A percentile compares a stretch with the other conserved stretches of the same genome.
Evolutionary conservation across 2,329 filamentous ascomycete genomes (phyloP).

Genomic region (Hirsutella rhossiliensis): DNA sequence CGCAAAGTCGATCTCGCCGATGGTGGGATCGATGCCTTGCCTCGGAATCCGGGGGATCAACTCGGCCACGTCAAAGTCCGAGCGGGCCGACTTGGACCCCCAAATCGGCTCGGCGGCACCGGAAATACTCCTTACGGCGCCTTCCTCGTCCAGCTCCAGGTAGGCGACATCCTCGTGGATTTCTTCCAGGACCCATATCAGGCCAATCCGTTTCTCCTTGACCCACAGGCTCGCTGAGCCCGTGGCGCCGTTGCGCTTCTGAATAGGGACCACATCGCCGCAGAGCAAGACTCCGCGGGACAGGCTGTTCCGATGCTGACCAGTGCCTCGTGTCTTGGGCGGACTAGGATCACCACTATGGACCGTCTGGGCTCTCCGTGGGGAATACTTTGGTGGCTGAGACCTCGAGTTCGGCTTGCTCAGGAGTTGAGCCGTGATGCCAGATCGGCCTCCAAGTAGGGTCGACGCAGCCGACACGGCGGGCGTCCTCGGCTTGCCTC

Average conservation of each 20-base stretch:
- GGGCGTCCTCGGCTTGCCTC: constrained; percentile 22
- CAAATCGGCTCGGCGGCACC: constrained; percentile 83
- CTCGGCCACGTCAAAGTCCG: constrained; percentile 62
- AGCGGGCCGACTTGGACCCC: constrained; percentile 55
- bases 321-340: constrained; percentile 38
- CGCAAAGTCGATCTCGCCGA: constrained; percentile 66
- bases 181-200: constrained; percentile 97
- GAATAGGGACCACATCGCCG: constrained; percentile 95
- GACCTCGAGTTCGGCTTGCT: constrained; percentile 62
- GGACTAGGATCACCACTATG: constrained; percentile 43
- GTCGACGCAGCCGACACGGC: constrained; percentile 30
- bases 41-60: constrained; percentile 76
- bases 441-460: constrained; percentile 56
- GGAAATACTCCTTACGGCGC: constrained; percentile 53
- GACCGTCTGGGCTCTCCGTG: constrained; percentile 51
- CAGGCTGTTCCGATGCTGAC: constrained; percentile 59
- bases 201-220: constrained; percentile 84
- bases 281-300: constrained; percentile 85
- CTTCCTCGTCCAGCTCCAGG: constrained; percentile 66
- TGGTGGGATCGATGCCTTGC: constrained; percentile 56
- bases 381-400: constrained; percentile 38
- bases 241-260: constrained; percentile 84
- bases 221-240: constrained; percentile 96
- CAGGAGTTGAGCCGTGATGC: constrained; percentile 78
- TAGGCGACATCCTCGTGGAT: constrained; percentile 88